Base-by-base conservation (phyloP, 768 basidiomycete species). In the Mycena haematopus region DNA sequence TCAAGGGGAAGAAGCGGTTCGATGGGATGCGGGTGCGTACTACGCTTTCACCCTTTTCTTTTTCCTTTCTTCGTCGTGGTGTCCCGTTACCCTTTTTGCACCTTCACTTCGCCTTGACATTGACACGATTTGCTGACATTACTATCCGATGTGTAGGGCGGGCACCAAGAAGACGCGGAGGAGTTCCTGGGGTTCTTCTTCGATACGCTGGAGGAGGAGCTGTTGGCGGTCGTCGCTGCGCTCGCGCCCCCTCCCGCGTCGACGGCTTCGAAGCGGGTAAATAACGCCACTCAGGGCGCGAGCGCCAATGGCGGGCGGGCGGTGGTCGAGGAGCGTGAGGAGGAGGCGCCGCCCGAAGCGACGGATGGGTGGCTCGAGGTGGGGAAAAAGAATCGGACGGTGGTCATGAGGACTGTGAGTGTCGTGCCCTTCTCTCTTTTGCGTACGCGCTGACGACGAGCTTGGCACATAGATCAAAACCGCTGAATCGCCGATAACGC, bases 151-250 rank as follows among this genome's bases (percentile, higher is more conserved):
- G 14, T 55, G 14, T 66, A 94, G 86, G 87, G 92, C 38, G 95
- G 95, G 0, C 92, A 95, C 61, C 96, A 99, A 77, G 96, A 99
- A 74, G 96, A 99, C 61, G 96, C 96, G 11, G 96, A 99, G 75
- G 96, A 99, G 75, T 99, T 97, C 75, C 80, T 99, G n/a, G 96
- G 96, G 3, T 98, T 97, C 77, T 96, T 93, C 77, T 81, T 98
- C 25, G 95, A 98, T 69, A 92, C 95, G 0, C 79, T 99, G 6
- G 94, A 96, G 74, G 96, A 99, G 73, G 96, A 99, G 77, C 73
- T 98, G 13, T 76, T 93, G 4, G 80, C 82, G 3, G 76, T 96
- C n/a, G 75, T 86, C 8, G 79, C 86, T 7, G 80, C 86, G 0
- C 69, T 88, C 17, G 73, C 77, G 13, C 77, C 83, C 2, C 73